Conservation (phyloP, 768 basidiomycete genomes). For the Coprinopsis cinerea region DNA sequence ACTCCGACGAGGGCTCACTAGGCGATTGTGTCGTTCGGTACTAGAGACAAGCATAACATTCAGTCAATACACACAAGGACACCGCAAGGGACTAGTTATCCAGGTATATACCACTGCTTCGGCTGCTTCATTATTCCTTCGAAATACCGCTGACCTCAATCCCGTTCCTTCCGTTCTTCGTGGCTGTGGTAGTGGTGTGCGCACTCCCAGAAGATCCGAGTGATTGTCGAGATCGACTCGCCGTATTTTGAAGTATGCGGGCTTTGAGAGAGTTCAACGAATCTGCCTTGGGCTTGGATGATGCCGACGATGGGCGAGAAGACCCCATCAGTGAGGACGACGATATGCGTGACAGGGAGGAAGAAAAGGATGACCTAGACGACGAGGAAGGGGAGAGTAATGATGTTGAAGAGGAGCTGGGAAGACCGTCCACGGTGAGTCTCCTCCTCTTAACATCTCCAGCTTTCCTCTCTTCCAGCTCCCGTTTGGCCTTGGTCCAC, state of each 20-base stretch:
- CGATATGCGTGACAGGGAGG: too few relatives aligned
- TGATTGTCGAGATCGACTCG: conserved; percentile 6
- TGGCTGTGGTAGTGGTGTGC: background rate
- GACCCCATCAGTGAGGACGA: too few relatives aligned
- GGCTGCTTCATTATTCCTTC: too few relatives aligned
- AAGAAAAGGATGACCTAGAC: too few relatives aligned
- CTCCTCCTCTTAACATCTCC: conserved; percentile 46
- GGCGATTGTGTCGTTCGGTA: too few relatives aligned
- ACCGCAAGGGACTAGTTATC: too few relatives aligned
- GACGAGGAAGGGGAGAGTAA: conserved; percentile 2
- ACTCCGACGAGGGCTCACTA: too few relatives aligned
- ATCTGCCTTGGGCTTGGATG: conserved; percentile 1
- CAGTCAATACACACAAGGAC: too few relatives aligned
- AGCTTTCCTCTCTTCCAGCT: conserved; percentile 35
- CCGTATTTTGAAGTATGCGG: conserved; percentile 11
- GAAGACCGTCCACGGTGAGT: conserved; percentile 2
- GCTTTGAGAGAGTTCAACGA: conserved; percentile 3
- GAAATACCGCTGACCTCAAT: too few relatives aligned
- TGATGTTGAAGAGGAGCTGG: background rate
- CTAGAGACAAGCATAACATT: too few relatives aligned
- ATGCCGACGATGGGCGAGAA: conserved; percentile 2
- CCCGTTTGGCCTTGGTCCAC: conserved; percentile 51
- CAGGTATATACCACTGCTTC: too few relatives aligned
- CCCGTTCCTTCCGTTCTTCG: background rate
- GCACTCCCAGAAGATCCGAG: background rate